A percentile compares a stretch with the other conserved stretches of the same genome.
Conservation (phyloP, 2,329 filamentous ascomycete species). For the Aspergillus luchuensis region DNA sequence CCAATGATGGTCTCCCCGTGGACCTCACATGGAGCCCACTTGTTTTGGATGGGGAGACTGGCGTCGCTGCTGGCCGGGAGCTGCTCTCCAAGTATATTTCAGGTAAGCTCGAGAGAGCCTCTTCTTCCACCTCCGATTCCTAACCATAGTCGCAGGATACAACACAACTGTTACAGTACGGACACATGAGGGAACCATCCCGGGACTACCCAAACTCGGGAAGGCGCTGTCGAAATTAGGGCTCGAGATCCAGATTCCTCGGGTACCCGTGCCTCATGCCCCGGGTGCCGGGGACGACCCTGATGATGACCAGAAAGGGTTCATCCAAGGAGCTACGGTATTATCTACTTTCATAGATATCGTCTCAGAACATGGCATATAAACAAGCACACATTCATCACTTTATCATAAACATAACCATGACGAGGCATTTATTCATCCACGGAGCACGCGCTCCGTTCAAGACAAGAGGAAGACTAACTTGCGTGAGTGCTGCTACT, state of each 20-base stretch:
- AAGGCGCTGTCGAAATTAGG: slow-evolving; percentile 71
- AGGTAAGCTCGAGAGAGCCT: slow-evolving; percentile 46
- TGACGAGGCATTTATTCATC: slow-evolving; percentile 29
- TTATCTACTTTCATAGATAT: slow-evolving; percentile 28
- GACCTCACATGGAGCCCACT: slow-evolving; percentile 74
- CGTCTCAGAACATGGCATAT: slow-evolving; percentile 14
- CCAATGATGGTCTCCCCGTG: slow-evolving; percentile 70
- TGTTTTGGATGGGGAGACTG: slow-evolving; percentile 62
- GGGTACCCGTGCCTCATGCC: slow-evolving; percentile 59
- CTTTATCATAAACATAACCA: neutral
- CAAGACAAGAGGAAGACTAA: slow-evolving; percentile 15
- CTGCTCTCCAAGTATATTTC: slow-evolving; percentile 86
- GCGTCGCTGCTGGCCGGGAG: slow-evolving; percentile 65
- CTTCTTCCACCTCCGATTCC: neutral
- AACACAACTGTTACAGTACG: slow-evolving; percentile 79
- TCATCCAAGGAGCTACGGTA: slow-evolving; percentile 79
- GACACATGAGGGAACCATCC: slow-evolving; percentile 72
- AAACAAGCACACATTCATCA: neutral
- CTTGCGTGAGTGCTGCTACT: slow-evolving; percentile 21
- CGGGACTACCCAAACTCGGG: slow-evolving; percentile 70
- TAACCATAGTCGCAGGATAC: slow-evolving; percentile 52
- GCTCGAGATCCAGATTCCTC: slow-evolving; percentile 71
- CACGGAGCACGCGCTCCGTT: neutral
- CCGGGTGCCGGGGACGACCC: slow-evolving; percentile 42
- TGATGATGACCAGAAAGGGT: slow-evolving; percentile 58